Evolutionary conservation across 83 land plant species (phyloP).

Genomic region (Thuja plicata): DNA sequence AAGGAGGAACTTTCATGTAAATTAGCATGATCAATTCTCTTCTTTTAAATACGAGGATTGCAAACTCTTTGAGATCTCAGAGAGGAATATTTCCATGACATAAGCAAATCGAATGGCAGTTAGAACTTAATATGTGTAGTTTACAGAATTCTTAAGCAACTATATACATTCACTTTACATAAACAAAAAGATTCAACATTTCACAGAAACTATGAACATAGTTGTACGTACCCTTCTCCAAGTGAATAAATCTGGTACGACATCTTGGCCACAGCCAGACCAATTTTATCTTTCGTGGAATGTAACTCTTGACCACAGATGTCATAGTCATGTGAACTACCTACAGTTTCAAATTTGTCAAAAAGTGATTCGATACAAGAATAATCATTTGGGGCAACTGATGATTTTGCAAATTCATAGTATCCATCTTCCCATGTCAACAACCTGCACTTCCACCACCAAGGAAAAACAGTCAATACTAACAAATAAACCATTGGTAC

Average conservation of each 20-base stretch:
- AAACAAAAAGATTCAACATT: neutral
- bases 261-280: constrained; percentile 18
- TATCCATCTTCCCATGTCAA: constrained; percentile 25
- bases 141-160: neutral
- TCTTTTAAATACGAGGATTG: neutral
- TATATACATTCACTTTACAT: neutral
- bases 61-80: neutral
- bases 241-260: constrained; percentile 19
- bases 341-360: neutral
- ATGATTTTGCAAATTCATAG: constrained; percentile 7
- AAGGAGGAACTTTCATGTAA: neutral
- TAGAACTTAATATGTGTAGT: neutral
- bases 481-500: neutral
- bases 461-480: neutral
- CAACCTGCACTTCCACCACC: constrained; percentile 12
- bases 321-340: neutral
- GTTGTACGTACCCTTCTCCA: constrained; percentile 21
- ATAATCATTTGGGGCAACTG: neutral
- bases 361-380: neutral
- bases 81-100: neutral
- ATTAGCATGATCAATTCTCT: neutral
- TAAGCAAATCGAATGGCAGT: neutral
- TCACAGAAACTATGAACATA: neutral
- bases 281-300: constrained; percentile 14
- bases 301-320: constrained; percentile 1